Base-by-base conservation (phyloP, 768 basidiomycete species). In the Mycena amicta region DNA sequence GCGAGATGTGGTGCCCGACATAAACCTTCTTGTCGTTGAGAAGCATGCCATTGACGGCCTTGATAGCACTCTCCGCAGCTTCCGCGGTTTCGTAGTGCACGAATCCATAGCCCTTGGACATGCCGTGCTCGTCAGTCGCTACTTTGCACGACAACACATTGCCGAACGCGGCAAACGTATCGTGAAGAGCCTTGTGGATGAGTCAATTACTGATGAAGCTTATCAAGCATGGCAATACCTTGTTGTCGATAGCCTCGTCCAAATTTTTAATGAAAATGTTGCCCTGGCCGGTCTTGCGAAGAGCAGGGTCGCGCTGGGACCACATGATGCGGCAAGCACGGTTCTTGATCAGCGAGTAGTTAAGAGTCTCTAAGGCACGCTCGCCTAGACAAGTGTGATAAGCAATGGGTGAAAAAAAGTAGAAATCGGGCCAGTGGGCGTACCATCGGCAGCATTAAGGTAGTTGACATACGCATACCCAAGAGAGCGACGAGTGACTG, bases 261-360 rank as follows among this genome's bases (percentile, higher is more conserved):
- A 99, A 79, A 79, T 99, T 99, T 82, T 99, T 99, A 80, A 99
- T 98, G 81, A 99, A 99, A 71, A 99, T 94, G 76, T 99, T 99
- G 75, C 97, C 97, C 80, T 98, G 95, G 64, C 95, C 95, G 63
- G 95, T 98, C 87, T 98, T 98, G 77, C 97, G 92, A 72, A 99
- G 88, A 67, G 95, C 93, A 59, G 97, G 97, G 80, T 98, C 97
- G 74, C 97, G 93, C 85, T 98, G 97, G 70, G 95, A 98, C 96
- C 97, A 98, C 97, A 99, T 99, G 84, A 99, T 99, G 69, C 97
- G 93, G 82, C 97, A 99, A 63, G 97, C 90, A 69, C 94, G 91
- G 76, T 90, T 90, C 84, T 98, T 98, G 81, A 99, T 98, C 72
- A 95, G 79, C 66, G 97, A 98, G 75, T 99, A 99, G 80, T 99